Evolutionary conservation across 2,329 filamentous ascomycete genomes (phyloP).

Genomic region (Alternaria triticina): DNA sequence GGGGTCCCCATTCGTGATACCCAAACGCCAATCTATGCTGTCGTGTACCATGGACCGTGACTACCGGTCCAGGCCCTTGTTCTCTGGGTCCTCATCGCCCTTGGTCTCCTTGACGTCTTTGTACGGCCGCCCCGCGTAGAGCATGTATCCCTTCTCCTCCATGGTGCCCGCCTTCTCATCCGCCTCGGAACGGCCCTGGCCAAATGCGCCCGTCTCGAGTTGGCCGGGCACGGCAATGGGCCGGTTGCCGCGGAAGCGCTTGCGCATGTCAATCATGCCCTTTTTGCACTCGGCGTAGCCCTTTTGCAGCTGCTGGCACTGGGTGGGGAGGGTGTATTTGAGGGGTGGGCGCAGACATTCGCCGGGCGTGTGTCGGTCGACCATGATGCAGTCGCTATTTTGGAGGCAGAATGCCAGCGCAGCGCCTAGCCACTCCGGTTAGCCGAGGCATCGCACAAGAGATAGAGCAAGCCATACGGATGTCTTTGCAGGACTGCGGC

Average conservation of each 20-base stretch:
- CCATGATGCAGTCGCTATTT: constrained; percentile 94
- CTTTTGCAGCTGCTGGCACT: constrained; percentile 91
- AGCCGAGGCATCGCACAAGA: neutral
- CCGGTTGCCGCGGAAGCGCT: constrained; percentile 93
- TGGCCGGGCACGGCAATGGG: constrained; percentile 64
- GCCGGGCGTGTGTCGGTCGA: constrained; percentile 82
- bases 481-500: constrained; percentile 96
- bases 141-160: constrained; percentile 49
- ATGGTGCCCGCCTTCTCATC: constrained; percentile 45
- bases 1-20: neutral
- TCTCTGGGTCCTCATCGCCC: constrained; percentile 37
- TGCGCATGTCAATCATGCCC: constrained; percentile 97
- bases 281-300: constrained; percentile 93
- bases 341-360: constrained; percentile 89
- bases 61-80: constrained; percentile 27
- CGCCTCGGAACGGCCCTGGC: constrained; percentile 32
- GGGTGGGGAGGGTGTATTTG: constrained; percentile 78
- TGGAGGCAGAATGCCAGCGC: constrained; percentile 95
- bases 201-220: constrained; percentile 42
- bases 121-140: constrained; percentile 45
- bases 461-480: constrained; percentile 69
- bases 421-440: constrained; percentile 65
- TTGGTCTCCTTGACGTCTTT: constrained; percentile 38
- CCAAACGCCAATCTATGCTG: constrained; percentile 21
- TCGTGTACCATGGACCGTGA: neutral